Conservation (phyloP, 1,139 yeast genomes). For the Yamadazyma trypodendri region DNA sequence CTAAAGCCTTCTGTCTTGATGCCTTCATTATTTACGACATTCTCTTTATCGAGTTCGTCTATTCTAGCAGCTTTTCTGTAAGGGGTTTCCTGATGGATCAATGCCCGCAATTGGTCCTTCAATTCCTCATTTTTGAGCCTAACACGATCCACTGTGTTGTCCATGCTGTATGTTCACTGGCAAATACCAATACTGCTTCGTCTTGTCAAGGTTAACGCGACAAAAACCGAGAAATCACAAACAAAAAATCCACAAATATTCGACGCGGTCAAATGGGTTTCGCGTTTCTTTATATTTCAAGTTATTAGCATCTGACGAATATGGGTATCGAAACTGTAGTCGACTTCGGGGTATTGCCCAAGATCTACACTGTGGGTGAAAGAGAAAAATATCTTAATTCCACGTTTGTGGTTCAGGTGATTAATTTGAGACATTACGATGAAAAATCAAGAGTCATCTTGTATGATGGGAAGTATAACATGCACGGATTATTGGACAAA, state of each 20-base stretch:
- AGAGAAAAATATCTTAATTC: slow-evolving; percentile 21
- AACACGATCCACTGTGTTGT: slow-evolving; percentile 10
- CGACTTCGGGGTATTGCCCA: slow-evolving; percentile 27
- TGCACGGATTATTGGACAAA: slow-evolving; percentile 68
- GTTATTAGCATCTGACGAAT: neutral
- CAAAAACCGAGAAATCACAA: neutral
- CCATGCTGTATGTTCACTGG: slow-evolving; percentile 4
- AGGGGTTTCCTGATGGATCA: slow-evolving; percentile 12
- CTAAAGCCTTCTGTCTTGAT: no score
- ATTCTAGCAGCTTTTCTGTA: slow-evolving; percentile 1
- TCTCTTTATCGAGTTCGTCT: neutral
- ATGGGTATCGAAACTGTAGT: slow-evolving; percentile 13
- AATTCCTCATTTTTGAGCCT: slow-evolving; percentile 10
- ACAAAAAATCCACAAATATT: neutral
- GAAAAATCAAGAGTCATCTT: slow-evolving; percentile 54
- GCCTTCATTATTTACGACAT: neutral
- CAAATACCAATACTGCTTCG: neutral
- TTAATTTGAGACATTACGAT: slow-evolving; percentile 43
- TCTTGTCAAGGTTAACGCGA: neutral
- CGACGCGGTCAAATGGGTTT: neutral
- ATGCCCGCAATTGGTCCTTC: slow-evolving; percentile 8
- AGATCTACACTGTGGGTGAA: slow-evolving; percentile 25
- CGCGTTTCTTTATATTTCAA: slow-evolving; percentile 3
- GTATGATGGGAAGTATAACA: slow-evolving; percentile 61
- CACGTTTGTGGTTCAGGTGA: slow-evolving; percentile 46